Conservation (phyloP, 2,329 filamentous ascomycete species). For the Byssoonygena ceratinophila region DNA sequence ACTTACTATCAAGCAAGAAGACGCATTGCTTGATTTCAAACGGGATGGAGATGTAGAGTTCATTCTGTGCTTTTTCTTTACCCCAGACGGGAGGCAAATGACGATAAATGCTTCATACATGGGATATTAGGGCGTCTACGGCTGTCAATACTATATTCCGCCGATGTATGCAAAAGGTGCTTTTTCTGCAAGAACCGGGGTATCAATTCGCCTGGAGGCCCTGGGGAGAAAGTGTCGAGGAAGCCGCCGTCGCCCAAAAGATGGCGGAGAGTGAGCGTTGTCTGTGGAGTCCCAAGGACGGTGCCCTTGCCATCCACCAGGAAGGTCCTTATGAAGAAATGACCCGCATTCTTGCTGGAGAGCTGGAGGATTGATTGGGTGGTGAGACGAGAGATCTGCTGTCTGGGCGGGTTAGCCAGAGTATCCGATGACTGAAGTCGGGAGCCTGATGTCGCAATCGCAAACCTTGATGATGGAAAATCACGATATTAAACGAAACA, state of each 20-base stretch:
- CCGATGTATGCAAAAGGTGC: neutral
- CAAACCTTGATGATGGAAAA: constrained; percentile 9
- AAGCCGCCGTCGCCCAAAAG: too few relatives aligned
- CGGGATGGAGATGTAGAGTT: neutral
- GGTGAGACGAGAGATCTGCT: neutral
- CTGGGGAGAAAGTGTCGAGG: too few relatives aligned
- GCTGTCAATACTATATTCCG: neutral
- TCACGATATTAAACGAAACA: constrained; percentile 1
- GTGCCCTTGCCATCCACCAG: neutral
- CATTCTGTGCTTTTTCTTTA: constrained; percentile 1
- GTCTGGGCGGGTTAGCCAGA: constrained; percentile 5
- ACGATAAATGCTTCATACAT: neutral
- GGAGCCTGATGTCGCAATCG: constrained; percentile 13
- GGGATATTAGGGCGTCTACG: neutral
- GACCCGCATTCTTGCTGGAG: neutral
- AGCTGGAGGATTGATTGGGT: neutral
- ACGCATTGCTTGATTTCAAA: neutral
- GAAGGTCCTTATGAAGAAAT: neutral
- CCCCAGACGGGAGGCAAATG: neutral
- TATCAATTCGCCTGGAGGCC: neutral
- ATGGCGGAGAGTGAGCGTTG: neutral
- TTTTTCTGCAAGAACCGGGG: neutral
- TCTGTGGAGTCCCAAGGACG: neutral
- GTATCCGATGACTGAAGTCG: neutral
- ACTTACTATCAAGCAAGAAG: neutral